phyloP scores from a whole-genome alignment of 768 basidiomycete species.

The Lentinula guzmanii region DNA sequence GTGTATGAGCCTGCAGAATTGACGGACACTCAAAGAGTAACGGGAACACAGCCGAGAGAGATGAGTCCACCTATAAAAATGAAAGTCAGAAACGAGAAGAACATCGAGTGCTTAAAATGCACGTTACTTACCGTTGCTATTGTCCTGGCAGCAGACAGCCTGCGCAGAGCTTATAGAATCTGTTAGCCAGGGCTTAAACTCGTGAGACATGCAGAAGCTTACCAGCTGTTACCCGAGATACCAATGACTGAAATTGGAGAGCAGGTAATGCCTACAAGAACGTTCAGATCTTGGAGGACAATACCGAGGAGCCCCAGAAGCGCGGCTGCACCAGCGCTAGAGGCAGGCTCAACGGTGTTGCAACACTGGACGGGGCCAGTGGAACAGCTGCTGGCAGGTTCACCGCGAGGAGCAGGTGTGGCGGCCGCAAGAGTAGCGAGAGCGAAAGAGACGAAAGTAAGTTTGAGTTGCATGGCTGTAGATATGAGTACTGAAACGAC shows the following conservation, averaged over 20 bases:
- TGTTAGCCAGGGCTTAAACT: background rate
- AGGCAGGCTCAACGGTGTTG: constrained; percentile 18
- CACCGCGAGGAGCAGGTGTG: constrained; percentile 11
- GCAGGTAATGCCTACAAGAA: constrained; percentile 6
- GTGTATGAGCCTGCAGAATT: too few species aligned
- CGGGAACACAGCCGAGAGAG: constrained; percentile 1
- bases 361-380: constrained; percentile 25
- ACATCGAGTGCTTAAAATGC: background rate
- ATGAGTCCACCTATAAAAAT: background rate
- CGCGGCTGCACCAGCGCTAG: constrained; percentile 3
- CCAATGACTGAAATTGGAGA: background rate
- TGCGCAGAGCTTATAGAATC: background rate
- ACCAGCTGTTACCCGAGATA: background rate
- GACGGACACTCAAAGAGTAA: background rate
- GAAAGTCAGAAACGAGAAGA: too few species aligned
- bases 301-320: constrained; percentile 14
- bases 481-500: constrained; percentile 3
- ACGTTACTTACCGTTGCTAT: background rate
- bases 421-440: constrained; percentile 14
- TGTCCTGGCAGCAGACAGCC: constrained; percentile 3
- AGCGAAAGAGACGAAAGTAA: constrained; percentile 2
- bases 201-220: background rate
- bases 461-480: constrained; percentile 1
- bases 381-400: constrained; percentile 15
- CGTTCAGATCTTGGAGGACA: constrained; percentile 44